phyloP scores from a whole-genome alignment of 116 monocot species.

The Posidonia oceanica region DNA sequence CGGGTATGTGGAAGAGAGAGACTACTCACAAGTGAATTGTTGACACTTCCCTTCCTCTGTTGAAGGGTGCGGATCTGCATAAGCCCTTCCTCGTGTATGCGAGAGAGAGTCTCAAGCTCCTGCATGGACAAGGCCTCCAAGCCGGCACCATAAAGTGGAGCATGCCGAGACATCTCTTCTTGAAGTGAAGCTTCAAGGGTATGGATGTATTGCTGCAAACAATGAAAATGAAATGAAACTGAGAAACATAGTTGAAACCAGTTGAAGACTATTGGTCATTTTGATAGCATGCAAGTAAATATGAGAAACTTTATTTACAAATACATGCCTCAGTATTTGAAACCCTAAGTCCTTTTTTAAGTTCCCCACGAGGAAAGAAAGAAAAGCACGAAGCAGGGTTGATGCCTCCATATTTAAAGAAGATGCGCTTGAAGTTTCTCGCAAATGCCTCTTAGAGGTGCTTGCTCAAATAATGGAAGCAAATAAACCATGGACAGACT shows the following conservation, averaged over 20 bases:
- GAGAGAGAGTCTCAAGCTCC: constrained; percentile 73
- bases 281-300: no score
- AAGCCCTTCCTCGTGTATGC: constrained; percentile 84
- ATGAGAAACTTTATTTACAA: no score
- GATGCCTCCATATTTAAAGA: no score
- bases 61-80: constrained; percentile 49
- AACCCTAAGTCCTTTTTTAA: no score
- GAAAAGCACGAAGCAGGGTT: no score
- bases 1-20: constrained; percentile 37
- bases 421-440: no score
- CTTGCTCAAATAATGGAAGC: not conserved
- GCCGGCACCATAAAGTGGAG: constrained; percentile 81
- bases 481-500: not conserved
- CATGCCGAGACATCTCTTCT: constrained; percentile 92
- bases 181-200: constrained; percentile 62
- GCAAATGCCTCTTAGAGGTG: no score
- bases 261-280: no score
- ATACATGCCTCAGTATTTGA: no score
- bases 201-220: constrained; percentile 78
- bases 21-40: constrained; percentile 24
- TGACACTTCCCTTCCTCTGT: constrained; percentile 32
- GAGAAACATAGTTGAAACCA: no score
- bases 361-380: no score
- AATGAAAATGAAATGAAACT: not conserved
- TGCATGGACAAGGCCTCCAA: constrained; percentile 54